phyloP scores from a whole-genome alignment of 129 eudicot species.

The Arctium lappa region DNA sequence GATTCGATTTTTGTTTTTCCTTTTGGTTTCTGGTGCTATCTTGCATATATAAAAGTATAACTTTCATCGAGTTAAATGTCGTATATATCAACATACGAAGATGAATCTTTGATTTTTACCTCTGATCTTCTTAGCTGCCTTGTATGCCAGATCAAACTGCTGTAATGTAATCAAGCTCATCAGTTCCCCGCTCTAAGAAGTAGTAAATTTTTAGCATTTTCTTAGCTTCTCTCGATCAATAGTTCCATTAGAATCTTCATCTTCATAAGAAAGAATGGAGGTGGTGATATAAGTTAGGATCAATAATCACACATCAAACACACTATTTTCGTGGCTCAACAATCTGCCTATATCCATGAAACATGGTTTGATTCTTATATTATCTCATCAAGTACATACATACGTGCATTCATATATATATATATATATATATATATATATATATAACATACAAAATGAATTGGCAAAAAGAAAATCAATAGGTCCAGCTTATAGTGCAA shows the following conservation, averaged over 20 bases:
- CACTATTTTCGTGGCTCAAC: background rate
- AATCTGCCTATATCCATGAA: background rate
- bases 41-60: conserved; percentile 2
- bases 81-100: background rate
- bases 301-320: background rate
- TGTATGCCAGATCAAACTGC: background rate
- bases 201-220: background rate
- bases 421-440: too few relatives aligned
- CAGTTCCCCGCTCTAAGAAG: background rate
- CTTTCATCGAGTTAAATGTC: background rate
- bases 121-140: background rate
- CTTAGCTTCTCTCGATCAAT: background rate
- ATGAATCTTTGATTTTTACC: background rate
- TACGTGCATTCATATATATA: background rate
- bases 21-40: background rate
- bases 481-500: too few relatives aligned
- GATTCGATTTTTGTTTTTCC: background rate
- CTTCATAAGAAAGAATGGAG: background rate
- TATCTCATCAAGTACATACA: background rate
- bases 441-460: too few relatives aligned
- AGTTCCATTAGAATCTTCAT: background rate
- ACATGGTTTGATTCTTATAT: background rate
- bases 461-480: too few relatives aligned
- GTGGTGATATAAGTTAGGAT: background rate
- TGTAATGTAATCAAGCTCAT: background rate